A percentile compares a stretch with the other conserved stretches of the same genome.
Conservation (phyloP, 2,329 filamentous ascomycete species). For the Aotearoamyces nothofagi region DNA sequence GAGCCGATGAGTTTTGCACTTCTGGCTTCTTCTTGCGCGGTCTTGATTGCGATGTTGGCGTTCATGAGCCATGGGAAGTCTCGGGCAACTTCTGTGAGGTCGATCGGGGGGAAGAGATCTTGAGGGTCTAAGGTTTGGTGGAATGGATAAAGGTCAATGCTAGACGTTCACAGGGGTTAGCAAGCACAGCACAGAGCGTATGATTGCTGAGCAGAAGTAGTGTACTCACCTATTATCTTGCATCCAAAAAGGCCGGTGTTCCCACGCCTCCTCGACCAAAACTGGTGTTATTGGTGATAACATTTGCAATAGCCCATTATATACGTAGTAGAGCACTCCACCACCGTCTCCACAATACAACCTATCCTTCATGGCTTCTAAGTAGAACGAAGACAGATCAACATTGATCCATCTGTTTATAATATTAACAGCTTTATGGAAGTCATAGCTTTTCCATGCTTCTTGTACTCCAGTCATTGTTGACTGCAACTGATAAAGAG, state of each 20-base stretch:
- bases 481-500: slow-evolving; percentile 56
- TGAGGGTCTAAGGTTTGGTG: slow-evolving; percentile 18
- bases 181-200: too few relatives aligned
- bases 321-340: slow-evolving; percentile 50
- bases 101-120: slow-evolving; percentile 5
- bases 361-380: slow-evolving; percentile 83
- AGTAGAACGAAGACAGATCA: slow-evolving; percentile 84
- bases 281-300: slow-evolving; percentile 69
- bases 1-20: slow-evolving; percentile 60
- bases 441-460: slow-evolving; percentile 60
- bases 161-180: too few relatives aligned
- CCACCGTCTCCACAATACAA: slow-evolving; percentile 69
- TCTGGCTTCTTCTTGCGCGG: slow-evolving; percentile 58
- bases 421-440: slow-evolving; percentile 58
- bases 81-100: neutral
- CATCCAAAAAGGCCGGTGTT: slow-evolving; percentile 53
- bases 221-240: slow-evolving; percentile 24
- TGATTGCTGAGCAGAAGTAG: too few relatives aligned
- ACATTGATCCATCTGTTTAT: slow-evolving; percentile 71
- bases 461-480: slow-evolving; percentile 48
- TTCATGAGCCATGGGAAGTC: slow-evolving; percentile 13
- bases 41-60: slow-evolving; percentile 52
- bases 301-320: slow-evolving; percentile 61
- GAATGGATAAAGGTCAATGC: slow-evolving; percentile 29
- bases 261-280: slow-evolving; percentile 81